Percentiles rank a stretch among this genome's conserved stretches.
phyloP scores from a whole-genome alignment of 2,329 filamentous ascomycete genomes.

The Elsinoe ampelina region DNA sequence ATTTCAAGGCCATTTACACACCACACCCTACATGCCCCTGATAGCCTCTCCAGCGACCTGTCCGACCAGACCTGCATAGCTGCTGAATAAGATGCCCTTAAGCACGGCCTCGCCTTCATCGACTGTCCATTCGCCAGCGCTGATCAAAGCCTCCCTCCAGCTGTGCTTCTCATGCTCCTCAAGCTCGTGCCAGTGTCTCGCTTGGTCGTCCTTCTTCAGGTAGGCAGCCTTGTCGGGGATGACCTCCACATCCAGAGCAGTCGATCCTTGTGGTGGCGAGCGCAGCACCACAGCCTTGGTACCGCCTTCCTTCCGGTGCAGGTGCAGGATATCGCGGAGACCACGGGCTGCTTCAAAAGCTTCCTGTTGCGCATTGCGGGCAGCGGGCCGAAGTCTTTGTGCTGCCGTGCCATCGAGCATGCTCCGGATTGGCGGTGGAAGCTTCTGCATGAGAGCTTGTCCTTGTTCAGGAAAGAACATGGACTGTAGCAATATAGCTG shows the following conservation, averaged over 20 bases:
- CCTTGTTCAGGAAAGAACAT: conserved; percentile 50
- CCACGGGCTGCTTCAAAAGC: conserved; percentile 20
- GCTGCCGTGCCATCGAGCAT: conserved; percentile 13
- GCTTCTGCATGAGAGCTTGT: conserved; percentile 40
- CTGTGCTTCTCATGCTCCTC: conserved; percentile 49
- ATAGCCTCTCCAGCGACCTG: conserved; percentile 30
- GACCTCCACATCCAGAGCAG: conserved; percentile 27
- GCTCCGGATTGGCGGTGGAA: conserved; percentile 18
- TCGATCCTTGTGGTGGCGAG: conserved; percentile 26
- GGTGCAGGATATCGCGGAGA: conserved; percentile 18
- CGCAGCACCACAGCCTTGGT: conserved; percentile 34
- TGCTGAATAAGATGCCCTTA: conserved; percentile 66
- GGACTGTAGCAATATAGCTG: conserved; percentile 54
- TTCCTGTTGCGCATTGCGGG: conserved; percentile 17
- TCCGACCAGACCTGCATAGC: conserved; percentile 57
- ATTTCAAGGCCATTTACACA: background rate
- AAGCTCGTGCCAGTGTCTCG: conserved; percentile 64
- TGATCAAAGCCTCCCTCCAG: conserved; percentile 61
- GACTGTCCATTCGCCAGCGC: conserved; percentile 70
- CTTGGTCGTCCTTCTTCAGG: conserved; percentile 36
- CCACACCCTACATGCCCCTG: conserved; percentile 14
- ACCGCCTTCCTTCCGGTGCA: conserved; percentile 16
- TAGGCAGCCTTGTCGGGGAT: conserved; percentile 32
- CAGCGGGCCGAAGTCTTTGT: conserved; percentile 1
- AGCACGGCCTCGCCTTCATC: conserved; percentile 68